These are phyloP conservation scores for Fusarium xylarioides DNA, from an alignment of 2,329 filamentous ascomycete genomes.

Conservation along the genomic window DNA sequence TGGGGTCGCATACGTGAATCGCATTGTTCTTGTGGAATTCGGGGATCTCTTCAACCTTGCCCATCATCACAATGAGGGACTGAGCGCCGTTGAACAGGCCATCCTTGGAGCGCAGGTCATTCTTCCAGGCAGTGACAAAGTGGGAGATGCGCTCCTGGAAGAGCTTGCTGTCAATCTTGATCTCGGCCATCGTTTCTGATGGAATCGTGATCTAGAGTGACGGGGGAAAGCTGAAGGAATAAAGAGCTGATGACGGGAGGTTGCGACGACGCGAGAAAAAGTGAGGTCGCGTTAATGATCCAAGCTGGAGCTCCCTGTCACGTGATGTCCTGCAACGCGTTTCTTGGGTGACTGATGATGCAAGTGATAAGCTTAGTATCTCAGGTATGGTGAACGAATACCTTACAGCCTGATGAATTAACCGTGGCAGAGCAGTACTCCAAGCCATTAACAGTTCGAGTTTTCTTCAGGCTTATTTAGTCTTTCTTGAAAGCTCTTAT, in stretches of 20 bases:
- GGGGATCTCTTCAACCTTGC: constrained; percentile 89
- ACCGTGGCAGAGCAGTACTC: not conserved
- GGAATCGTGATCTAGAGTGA: constrained; percentile 44
- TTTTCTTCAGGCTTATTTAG: not conserved
- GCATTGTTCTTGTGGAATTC: constrained; percentile 96
- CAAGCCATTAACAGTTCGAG: not conserved
- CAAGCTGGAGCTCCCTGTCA: constrained; percentile 43
- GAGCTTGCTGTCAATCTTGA: constrained; percentile 91
- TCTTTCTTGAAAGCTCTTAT: not conserved
- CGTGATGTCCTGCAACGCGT: constrained; percentile 48
- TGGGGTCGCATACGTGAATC: constrained; percentile 76
- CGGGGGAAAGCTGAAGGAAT: constrained; percentile 32
- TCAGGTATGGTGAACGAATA: not conserved
- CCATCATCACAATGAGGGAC: constrained; percentile 90
- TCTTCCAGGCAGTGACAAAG: constrained; percentile 93
- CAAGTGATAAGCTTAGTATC: constrained; percentile 13
- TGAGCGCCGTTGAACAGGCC: constrained; percentile 84
- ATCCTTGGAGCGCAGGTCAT: constrained; percentile 89
- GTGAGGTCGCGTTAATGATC: constrained; percentile 55
- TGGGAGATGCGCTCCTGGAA: constrained; percentile 94
- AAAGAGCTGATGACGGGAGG: constrained; percentile 39
- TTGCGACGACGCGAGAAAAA: constrained; percentile 53
- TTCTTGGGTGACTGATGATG: constrained; percentile 25
- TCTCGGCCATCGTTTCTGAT: constrained; percentile 72
- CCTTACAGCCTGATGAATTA: not conserved